Percentiles rank a stretch among this genome's conserved stretches.
phyloP scores from a whole-genome alignment of 257 asterid species.

The Mitragyna speciosa region DNA sequence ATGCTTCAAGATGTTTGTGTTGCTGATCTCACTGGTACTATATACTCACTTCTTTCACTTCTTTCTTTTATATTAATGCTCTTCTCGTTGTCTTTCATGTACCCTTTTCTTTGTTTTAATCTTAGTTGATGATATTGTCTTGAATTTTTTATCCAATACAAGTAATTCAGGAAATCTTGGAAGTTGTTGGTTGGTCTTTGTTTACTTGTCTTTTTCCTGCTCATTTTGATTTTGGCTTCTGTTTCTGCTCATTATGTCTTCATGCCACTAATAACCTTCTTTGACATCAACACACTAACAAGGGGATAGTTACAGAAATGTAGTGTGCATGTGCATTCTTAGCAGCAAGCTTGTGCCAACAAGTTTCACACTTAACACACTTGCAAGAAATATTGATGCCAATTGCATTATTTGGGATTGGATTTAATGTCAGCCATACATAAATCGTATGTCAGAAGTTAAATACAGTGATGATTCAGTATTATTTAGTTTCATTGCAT shows the following conservation, averaged over 20 bases:
- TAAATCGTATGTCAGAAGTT: background rate
- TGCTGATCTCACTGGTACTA: conserved; percentile 30
- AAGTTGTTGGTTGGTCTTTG: conserved; percentile 6
- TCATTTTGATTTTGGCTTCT: too few species aligned
- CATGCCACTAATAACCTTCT: background rate
- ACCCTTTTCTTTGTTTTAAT: background rate
- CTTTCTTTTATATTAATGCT: background rate
- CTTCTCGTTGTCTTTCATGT: background rate
- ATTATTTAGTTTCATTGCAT: background rate
- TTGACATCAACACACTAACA: background rate
- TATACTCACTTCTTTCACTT: background rate
- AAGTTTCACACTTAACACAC: background rate
- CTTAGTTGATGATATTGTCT: background rate
- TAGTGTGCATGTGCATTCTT: background rate
- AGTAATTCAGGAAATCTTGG: background rate
- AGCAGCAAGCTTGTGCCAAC: background rate
- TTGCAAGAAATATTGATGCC: background rate
- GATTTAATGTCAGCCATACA: too few species aligned
- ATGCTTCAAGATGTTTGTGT: conserved; percentile 43
- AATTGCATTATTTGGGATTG: too few species aligned
- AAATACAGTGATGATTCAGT: background rate
- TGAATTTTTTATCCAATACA: conserved; percentile 3
- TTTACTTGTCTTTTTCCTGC: conserved; percentile 6
- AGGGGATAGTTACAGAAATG: background rate
- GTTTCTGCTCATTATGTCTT: too few species aligned